Evolutionary conservation across 139 green algal species (phyloP).

Genomic region (Spirogloea muscicola): DNA sequence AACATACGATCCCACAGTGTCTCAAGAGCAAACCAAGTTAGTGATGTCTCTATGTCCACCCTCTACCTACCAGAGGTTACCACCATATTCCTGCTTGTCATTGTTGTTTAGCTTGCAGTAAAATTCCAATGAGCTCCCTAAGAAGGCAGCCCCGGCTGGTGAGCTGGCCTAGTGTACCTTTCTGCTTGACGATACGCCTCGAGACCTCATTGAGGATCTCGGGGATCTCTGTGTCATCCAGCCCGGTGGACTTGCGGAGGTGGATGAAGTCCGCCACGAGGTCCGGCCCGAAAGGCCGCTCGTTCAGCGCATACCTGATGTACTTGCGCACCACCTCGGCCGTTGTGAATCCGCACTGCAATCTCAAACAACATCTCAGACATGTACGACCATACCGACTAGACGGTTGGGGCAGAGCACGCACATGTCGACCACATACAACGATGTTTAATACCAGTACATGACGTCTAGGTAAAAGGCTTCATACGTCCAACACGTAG

Average conservation of each 20-base stretch:
- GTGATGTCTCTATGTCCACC: neutral
- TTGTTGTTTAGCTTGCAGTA: neutral
- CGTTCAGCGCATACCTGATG: slow-evolving; percentile 88
- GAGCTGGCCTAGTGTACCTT: slow-evolving; percentile 26
- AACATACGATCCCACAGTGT: neutral
- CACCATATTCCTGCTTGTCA: neutral
- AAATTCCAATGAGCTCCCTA: neutral
- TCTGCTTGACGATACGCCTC: slow-evolving; percentile 82
- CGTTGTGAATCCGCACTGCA: slow-evolving; percentile 68
- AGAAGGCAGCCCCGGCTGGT: neutral
- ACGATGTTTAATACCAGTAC: too few relatives aligned
- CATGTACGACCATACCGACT: neutral
- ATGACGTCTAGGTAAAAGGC: too few relatives aligned
- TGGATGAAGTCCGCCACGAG: slow-evolving; percentile 82
- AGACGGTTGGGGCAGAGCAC: neutral
- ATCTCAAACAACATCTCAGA: neutral
- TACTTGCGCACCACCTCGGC: slow-evolving; percentile 96
- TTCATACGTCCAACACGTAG: neutral
- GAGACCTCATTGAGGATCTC: slow-evolving; percentile 77
- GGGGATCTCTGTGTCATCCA: slow-evolving; percentile 69
- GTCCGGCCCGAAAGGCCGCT: slow-evolving; percentile 84
- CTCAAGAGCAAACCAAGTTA: neutral
- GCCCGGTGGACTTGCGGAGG: slow-evolving; percentile 66
- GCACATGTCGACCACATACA: neutral
- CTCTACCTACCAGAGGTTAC: neutral